A percentile compares a stretch with the other conserved stretches of the same genome.
These are phyloP conservation scores for Fusarium sp. DNA, from an alignment of 2,329 filamentous ascomycete species.

Conservation along the genomic window DNA sequence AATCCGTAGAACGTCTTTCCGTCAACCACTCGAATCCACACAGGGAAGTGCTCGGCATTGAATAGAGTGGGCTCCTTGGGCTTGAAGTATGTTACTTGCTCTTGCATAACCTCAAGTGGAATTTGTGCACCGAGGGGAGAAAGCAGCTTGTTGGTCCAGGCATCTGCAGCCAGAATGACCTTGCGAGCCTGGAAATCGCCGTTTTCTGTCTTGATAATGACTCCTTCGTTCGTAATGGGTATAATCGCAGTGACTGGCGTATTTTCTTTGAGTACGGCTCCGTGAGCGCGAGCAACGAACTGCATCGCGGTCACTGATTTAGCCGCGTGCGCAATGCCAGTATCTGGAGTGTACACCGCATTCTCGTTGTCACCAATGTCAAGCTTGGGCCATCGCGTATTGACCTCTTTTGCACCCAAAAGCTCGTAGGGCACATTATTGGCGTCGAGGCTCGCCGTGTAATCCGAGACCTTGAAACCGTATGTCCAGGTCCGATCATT, in stretches of 20 bases:
- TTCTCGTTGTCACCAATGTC: neutral
- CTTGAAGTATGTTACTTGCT: constrained; percentile 4
- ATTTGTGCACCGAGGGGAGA: neutral
- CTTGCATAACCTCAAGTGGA: neutral
- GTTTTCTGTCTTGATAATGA: neutral
- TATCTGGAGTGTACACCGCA: neutral
- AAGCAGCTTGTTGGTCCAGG: constrained; percentile 3
- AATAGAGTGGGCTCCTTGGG: neutral
- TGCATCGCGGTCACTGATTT: neutral
- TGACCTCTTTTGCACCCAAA: neutral
- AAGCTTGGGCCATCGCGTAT: neutral
- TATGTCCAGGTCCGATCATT: neutral
- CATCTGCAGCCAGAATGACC: neutral
- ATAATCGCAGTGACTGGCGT: neutral
- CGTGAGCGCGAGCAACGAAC: neutral
- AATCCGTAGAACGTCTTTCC: neutral
- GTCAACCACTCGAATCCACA: neutral
- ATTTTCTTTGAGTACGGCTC: neutral
- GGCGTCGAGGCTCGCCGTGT: neutral
- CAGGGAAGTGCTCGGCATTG: neutral
- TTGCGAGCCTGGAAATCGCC: neutral
- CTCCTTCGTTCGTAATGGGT: neutral
- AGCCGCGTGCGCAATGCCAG: neutral
- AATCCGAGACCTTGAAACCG: neutral
- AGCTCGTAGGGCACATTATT: neutral